Percentiles rank a stretch among this genome's conserved stretches.
phyloP scores from a whole-genome alignment of 1,139 yeast genomes.

The Geotrichum candidum region DNA sequence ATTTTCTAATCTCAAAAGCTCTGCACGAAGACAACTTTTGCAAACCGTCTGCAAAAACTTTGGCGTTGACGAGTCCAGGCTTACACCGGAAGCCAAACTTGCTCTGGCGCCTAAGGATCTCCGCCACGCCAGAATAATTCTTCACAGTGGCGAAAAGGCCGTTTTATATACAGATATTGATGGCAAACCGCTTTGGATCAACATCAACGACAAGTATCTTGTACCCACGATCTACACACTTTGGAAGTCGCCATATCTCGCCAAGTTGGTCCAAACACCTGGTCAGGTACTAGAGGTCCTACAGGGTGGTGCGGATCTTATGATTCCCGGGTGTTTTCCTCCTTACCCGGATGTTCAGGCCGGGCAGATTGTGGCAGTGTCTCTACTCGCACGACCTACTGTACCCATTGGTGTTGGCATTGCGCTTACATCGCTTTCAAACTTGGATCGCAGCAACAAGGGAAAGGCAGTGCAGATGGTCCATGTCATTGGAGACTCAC shows the following conservation, averaged over 20 bases:
- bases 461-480: slow-evolving; percentile 39
- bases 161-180: slow-evolving; percentile 57
- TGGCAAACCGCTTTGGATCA: slow-evolving; percentile 70
- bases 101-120: slow-evolving; percentile 53
- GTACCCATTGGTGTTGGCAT: slow-evolving; percentile 73
- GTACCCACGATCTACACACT: slow-evolving; percentile 69
- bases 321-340: slow-evolving; percentile 84
- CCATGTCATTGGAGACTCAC: slow-evolving; percentile 37
- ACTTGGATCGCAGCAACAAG: slow-evolving; percentile 26
- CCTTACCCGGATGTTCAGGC: slow-evolving; percentile 56
- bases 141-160: slow-evolving; percentile 52
- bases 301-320: slow-evolving; percentile 76
- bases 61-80: slow-evolving; percentile 41
- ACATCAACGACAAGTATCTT: slow-evolving; percentile 46
- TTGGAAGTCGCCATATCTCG: slow-evolving; percentile 61
- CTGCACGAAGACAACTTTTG: slow-evolving; percentile 66
- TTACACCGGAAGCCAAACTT: slow-evolving; percentile 45
- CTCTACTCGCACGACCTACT: slow-evolving; percentile 52
- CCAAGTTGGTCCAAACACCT: slow-evolving; percentile 69
- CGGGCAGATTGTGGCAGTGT: slow-evolving; percentile 68
- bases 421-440: slow-evolving; percentile 45
- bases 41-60: slow-evolving; percentile 44
- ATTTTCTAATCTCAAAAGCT: slow-evolving; percentile 69
- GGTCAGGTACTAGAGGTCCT: slow-evolving; percentile 61
- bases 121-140: slow-evolving; percentile 61